These are phyloP conservation scores for Solanum lycopersicoides DNA, from an alignment of 257 asterid species.

Conservation along the genomic window DNA sequence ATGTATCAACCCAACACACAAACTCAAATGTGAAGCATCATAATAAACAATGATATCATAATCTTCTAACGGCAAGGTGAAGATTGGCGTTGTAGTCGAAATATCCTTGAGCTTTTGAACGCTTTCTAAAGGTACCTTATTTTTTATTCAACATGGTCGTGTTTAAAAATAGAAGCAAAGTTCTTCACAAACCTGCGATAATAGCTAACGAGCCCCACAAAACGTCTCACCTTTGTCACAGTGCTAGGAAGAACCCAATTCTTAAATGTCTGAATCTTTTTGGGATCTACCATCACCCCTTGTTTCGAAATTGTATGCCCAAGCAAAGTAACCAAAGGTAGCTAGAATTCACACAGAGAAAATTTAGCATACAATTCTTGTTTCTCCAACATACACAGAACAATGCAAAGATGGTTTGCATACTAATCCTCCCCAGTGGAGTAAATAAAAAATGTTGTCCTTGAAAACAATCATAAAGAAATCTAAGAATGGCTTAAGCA, in stretches of 20 bases:
- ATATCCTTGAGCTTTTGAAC: neutral
- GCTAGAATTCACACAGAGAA: neutral
- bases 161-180: too few species aligned
- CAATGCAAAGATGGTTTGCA: neutral
- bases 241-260: too few species aligned
- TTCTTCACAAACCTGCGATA: neutral
- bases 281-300: neutral
- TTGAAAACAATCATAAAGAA: neutral
- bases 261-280: neutral
- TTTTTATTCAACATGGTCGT: neutral
- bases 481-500: neutral
- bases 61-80: neutral
- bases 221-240: neutral
- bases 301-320: neutral
- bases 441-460: neutral
- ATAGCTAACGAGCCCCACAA: neutral
- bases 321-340: neutral
- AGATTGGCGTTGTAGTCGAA: neutral
- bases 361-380: neutral
- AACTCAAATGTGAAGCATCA: neutral
- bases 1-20: neutral
- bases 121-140: neutral
- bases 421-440: neutral
- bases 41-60: neutral
- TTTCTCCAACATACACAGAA: neutral